A percentile compares a stretch with the other conserved stretches of the same genome.
phyloP scores from a whole-genome alignment of 2,329 filamentous ascomycete genomes.

The Boeremia exigua region DNA sequence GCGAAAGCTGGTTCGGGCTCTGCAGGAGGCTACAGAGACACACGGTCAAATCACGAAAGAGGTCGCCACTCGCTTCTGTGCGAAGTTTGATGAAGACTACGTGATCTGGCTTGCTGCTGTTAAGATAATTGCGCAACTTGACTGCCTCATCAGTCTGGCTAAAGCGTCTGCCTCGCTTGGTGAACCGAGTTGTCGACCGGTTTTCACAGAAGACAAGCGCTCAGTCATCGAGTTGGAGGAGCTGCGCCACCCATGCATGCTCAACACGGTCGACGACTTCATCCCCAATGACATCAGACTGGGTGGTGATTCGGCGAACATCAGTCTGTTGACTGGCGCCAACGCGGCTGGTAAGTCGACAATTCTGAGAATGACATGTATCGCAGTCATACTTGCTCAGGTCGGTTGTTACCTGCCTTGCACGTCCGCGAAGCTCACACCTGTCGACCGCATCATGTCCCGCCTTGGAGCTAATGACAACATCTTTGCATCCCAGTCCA shows the following conservation, averaged over 20 bases:
- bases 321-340: conserved; percentile 90
- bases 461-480: conserved; percentile 97
- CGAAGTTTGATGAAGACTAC: conserved; percentile 87
- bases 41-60: conserved; percentile 91
- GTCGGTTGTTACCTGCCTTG: conserved; percentile 93
- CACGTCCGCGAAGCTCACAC: conserved; percentile 79
- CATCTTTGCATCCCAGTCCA: conserved; percentile 96
- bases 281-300: conserved; percentile 94
- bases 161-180: conserved; percentile 85
- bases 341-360: conserved; percentile 98
- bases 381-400: conserved; percentile 96
- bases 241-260: conserved; percentile 92
- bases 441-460: conserved; percentile 97
- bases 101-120: conserved; percentile 86
- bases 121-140: conserved; percentile 86
- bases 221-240: conserved; percentile 92
- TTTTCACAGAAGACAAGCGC: conserved; percentile 84
- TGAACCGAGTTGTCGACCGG: conserved; percentile 83
- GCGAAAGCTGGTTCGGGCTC: conserved; percentile 78
- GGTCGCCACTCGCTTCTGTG: conserved; percentile 81
- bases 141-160: conserved; percentile 92
- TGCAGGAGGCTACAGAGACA: conserved; percentile 93
- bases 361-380: conserved; percentile 93
- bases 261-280: conserved; percentile 87
- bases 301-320: conserved; percentile 80